Conservation (phyloP, 1,284 basidiomycete genomes). For the Porodaedalea pini region DNA sequence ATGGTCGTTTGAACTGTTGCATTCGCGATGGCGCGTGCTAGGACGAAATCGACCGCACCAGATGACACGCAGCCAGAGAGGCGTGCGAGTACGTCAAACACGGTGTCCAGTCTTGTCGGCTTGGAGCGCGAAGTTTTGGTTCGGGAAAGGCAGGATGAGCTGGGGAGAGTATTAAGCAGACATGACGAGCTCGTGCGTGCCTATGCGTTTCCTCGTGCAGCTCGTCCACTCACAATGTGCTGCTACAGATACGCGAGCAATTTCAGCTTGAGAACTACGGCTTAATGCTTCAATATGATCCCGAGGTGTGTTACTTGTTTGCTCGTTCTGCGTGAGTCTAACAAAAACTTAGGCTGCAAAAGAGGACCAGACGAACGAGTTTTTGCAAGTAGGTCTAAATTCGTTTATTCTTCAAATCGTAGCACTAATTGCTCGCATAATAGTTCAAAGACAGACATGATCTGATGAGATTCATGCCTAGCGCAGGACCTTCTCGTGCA, state of each 20-base stretch:
- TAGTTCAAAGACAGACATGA: conserved; percentile 67
- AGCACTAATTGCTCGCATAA: conserved; percentile 20
- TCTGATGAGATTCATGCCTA: conserved; percentile 48
- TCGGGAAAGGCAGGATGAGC: conserved; percentile 51
- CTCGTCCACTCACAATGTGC: conserved; percentile 5
- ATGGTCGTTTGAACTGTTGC: background rate
- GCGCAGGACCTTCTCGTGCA: conserved; percentile 50
- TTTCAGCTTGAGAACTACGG: conserved; percentile 84
- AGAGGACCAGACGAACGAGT: conserved; percentile 1
- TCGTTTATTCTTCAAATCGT: conserved; percentile 7
- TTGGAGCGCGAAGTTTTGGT: conserved; percentile 46
- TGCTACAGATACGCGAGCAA: conserved; percentile 66
- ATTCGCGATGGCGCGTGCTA: background rate
- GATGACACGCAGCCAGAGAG: background rate
- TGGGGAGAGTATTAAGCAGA: conserved; percentile 56
- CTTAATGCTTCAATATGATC: conserved; percentile 72
- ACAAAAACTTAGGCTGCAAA: conserved; percentile 4
- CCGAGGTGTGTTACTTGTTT: conserved; percentile 46
- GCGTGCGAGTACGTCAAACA: background rate
- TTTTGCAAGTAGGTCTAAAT: conserved; percentile 9
- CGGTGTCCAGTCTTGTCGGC: background rate
- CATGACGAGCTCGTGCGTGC: conserved; percentile 73
- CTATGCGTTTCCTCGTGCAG: conserved; percentile 4
- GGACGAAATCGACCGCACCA: conserved; percentile 4
- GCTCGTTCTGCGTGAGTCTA: conserved; percentile 51